Base-by-base conservation (phyloP, 495 filamentous ascomycete species). In the Penicillium herquei region DNA sequence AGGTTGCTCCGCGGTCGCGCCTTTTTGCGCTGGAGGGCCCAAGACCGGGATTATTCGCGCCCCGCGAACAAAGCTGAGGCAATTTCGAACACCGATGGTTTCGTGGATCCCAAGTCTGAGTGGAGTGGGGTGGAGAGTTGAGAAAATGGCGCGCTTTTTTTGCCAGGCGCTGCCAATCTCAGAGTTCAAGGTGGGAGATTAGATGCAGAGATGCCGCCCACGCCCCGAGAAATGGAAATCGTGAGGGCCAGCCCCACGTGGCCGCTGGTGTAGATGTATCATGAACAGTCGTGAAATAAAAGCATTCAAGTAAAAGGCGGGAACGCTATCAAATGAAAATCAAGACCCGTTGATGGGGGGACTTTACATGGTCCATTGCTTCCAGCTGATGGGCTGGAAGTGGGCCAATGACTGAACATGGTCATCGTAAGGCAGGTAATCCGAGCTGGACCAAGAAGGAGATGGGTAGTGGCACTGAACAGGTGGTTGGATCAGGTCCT, bases 401-500 rank as follows among this genome's bases (percentile, higher is more conserved):
- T 68, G 66, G 31, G 42, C 56, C 58, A 64, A 56, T 32, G 61
- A 65, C 17, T 59, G 69, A 43, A 66, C 58, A 32, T 67, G 65
- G 49, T 76, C 74, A 16, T 74, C 71, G 60, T 78, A 79, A 18
- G 66, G 64, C 8, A 73, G 57, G 53, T 61, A 67, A 59, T 73
- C 71, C 33, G 68, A 54, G 51, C 60, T 66, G 40, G 69, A 67
- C 77, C 76, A 80, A 3, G 69, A 67, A 13, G 72, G 69, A 55
- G 69, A 73, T 35, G 72, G 75, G 55, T 77, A 75, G 43, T 71
- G 68, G 57, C 68, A 77, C 16, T 69, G 73, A n/a, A 73, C 64
- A 30, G 63, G 52, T 65, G 72, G 68, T 35, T 74, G 70, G 44
- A 74, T 68, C 37, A 78, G 54, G 50, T 49, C 68, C 45, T 72